Percentiles rank a stretch among this genome's conserved stretches.
phyloP scores from a whole-genome alignment of 75 land plant genomes.

The Adiantum capillusveneris region DNA sequence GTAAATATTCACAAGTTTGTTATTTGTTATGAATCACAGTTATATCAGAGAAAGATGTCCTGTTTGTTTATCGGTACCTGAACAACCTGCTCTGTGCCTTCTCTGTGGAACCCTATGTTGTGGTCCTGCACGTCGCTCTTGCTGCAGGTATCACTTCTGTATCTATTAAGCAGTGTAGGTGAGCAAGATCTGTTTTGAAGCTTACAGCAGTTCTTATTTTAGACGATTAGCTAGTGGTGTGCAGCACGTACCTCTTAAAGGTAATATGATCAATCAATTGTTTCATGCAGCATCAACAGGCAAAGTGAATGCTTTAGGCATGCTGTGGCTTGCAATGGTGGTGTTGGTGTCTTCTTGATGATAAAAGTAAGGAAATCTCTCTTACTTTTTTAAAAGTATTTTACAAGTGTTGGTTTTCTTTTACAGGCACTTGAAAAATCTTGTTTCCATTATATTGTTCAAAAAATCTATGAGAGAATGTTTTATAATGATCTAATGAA shows the following conservation, averaged over 20 bases:
- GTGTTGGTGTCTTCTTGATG: slow-evolving; percentile 77
- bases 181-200: neutral
- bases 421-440: too few species aligned
- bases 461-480: too few species aligned
- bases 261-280: neutral
- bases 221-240: too few species aligned
- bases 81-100: slow-evolving; percentile 81
- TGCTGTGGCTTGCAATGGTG: slow-evolving; percentile 72
- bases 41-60: slow-evolving; percentile 69
- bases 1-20: too few species aligned
- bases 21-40: slow-evolving; percentile 22
- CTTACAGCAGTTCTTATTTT: too few species aligned
- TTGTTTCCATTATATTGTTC: too few species aligned
- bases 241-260: neutral
- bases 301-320: slow-evolving; percentile 58
- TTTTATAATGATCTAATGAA: too few species aligned
- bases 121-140: slow-evolving; percentile 45
- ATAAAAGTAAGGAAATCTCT: slow-evolving; percentile 46
- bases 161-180: neutral
- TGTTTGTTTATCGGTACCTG: slow-evolving; percentile 40
- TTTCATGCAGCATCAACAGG: slow-evolving; percentile 17
- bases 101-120: slow-evolving; percentile 87
- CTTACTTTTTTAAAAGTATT: neutral
- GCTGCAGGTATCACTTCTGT: slow-evolving; percentile 53
- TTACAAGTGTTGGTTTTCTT: too few species aligned